Percentiles rank a stretch among this genome's conserved stretches.
Evolutionary conservation across 2,329 filamentous ascomycete species (phyloP).

Genomic region (Elsinoe australis): DNA sequence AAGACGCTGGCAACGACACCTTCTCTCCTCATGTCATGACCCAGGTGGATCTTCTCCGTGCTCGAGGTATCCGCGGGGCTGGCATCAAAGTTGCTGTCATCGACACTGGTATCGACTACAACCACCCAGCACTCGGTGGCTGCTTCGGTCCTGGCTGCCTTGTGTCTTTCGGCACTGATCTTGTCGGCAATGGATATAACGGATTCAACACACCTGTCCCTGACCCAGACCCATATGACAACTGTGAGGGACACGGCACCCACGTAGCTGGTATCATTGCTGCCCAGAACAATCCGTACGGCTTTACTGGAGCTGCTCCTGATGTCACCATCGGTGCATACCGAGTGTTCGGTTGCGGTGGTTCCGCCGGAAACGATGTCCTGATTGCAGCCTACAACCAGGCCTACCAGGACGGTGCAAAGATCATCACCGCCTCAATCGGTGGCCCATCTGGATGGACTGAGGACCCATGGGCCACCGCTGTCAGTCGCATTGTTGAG

Average conservation of each 20-base stretch:
- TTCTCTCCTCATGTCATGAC: constrained; percentile 32
- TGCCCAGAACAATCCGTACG: constrained; percentile 46
- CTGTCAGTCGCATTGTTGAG: constrained; percentile 37
- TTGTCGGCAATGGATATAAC: constrained; percentile 47
- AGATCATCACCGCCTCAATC: constrained; percentile 35
- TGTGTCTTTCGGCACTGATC: constrained; percentile 50
- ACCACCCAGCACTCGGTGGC: constrained; percentile 55
- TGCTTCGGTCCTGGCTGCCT: constrained; percentile 55
- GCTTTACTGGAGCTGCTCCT: constrained; percentile 52
- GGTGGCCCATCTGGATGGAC: constrained; percentile 31
- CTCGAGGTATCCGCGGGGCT: constrained; percentile 40
- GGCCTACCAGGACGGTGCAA: constrained; percentile 47
- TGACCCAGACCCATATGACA: constrained; percentile 47
- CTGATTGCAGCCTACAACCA: constrained; percentile 53
- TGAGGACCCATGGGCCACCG: constrained; percentile 35
- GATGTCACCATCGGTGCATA: constrained; percentile 51
- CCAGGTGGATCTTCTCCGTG: constrained; percentile 34
- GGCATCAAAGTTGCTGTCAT: constrained; percentile 40
- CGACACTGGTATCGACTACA: constrained; percentile 50
- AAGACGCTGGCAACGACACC: constrained; percentile 21
- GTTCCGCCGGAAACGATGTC: constrained; percentile 47
- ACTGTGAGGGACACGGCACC: constrained; percentile 53
- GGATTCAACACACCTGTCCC: constrained; percentile 36
- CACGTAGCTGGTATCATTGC: constrained; percentile 58
- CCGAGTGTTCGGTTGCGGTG: constrained; percentile 51